Conservation (phyloP, 140 eudicot species). For the Cichorium intybus region DNA sequence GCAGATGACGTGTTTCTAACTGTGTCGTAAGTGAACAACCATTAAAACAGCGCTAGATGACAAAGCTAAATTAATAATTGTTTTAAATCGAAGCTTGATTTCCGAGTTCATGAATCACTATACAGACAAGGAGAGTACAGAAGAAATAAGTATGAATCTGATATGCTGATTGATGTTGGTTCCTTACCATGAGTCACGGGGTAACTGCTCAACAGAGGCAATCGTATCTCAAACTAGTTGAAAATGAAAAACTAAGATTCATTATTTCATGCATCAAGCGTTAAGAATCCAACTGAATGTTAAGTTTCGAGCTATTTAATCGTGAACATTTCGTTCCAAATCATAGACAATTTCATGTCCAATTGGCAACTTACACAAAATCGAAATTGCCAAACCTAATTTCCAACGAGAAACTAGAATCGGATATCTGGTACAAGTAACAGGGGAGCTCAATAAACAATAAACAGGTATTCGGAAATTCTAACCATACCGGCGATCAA, state of each 20-base stretch:
- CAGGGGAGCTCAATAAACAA: background rate
- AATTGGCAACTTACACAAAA: background rate
- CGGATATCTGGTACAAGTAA: background rate
- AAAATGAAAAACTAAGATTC: background rate
- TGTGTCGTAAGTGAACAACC: too few relatives aligned
- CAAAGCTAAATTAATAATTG: background rate
- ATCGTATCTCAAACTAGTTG: background rate
- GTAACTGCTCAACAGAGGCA: background rate
- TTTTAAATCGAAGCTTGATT: background rate
- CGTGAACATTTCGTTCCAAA: background rate
- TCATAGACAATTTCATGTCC: background rate
- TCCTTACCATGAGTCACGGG: background rate
- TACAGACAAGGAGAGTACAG: too few relatives aligned
- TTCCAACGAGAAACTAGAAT: background rate
- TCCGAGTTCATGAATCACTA: background rate
- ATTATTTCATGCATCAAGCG: background rate
- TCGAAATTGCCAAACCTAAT: constrained; percentile 6
- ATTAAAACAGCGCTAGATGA: too few relatives aligned
- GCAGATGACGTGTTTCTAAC: too few relatives aligned
- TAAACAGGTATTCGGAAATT: background rate
- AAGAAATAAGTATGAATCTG: constrained; percentile 1
- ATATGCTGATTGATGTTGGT: background rate
- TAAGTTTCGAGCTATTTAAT: background rate
- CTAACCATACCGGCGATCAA: constrained; percentile 22
- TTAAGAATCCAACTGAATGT: background rate